A percentile compares a stretch with the other conserved stretches of the same genome.
These are phyloP conservation scores for Neofusicoccum ribis DNA, from an alignment of 2,329 filamentous ascomycete species.

Conservation along the genomic window DNA sequence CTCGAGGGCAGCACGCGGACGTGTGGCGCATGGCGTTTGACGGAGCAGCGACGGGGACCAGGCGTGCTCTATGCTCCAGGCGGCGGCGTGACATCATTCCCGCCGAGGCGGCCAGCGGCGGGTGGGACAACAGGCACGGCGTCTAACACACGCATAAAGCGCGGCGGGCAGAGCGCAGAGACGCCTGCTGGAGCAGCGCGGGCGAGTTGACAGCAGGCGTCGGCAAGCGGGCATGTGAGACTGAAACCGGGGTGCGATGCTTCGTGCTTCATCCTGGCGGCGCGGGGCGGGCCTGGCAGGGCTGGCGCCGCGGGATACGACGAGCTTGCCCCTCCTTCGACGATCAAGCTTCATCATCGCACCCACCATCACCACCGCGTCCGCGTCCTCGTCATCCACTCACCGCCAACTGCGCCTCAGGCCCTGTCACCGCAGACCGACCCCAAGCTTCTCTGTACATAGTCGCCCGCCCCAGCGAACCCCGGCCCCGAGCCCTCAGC, in stretches of 20 bases:
- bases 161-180: background rate
- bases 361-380: conserved; percentile 11
- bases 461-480: background rate
- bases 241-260: conserved; percentile 17
- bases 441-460: background rate
- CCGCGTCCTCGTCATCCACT: background rate
- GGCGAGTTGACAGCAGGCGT: background rate
- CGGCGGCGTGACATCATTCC: conserved; percentile 3
- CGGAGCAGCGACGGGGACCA: background rate
- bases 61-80: no score
- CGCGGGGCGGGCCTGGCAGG: conserved; percentile 1
- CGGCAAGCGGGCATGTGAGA: conserved; percentile 9
- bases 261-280: conserved; percentile 12
- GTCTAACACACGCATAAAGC: background rate
- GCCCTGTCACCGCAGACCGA: background rate
- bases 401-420: conserved; percentile 7
- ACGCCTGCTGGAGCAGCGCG: no score
- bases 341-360: conserved; percentile 11
- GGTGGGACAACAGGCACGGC: background rate
- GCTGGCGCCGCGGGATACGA: conserved; percentile 1
- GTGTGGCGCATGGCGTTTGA: no score
- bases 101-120: background rate
- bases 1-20: background rate
- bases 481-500: background rate
- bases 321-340: conserved; percentile 14